Evolutionary conservation across 306 rosid genomes (phyloP), one percentile per base, ranked within the genome.

Genomic region (Cucumis hystrix): DNA sequence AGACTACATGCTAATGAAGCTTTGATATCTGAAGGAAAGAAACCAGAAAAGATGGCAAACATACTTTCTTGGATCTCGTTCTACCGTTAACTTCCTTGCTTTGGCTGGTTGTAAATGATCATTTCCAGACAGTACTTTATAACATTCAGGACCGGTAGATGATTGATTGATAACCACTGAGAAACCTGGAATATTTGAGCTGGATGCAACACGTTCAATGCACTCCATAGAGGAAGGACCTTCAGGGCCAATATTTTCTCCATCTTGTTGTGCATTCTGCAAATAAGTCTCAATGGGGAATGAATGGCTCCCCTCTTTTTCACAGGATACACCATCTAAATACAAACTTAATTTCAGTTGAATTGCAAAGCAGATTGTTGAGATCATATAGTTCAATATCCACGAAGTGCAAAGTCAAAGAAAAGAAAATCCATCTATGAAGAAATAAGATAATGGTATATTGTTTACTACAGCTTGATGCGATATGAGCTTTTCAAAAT

Each of bases 61-160:
- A 63, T 92, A 95, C 99, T 84, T 92, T 86, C 77, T 92, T 10
- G 92, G 82, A 80, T 95, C 99, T 61, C 97, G 92, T 79, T 92
- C 99, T 37, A 77, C 59, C 41, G 78, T 87, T 83, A 86, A 79
- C 82, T 89, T 95, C 92, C 88, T 90, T 51, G 84, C 54, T 86
- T 95, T 95, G 40, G 90, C 71, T 73, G 97, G 92, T 69, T 82
- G 85, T 20, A 84, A 84, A 82, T 83, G 85, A 84, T 92, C 97
- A 84, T 84, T 83, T 83, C 83, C 92, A 68, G 77, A 79, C 62
- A 65, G 78, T 45, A 87, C 75, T 87, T 92, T 92, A 75, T 83
- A 82, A 81, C 83, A 87, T 84, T 92, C 97, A 72, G 84, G 91
- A 61, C 92, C 98, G 59, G 54, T 65, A 58, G 92, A 88, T 58